phyloP scores from a whole-genome alignment of 1,284 basidiomycete species.

The Microbotryomycetes sp. region DNA sequence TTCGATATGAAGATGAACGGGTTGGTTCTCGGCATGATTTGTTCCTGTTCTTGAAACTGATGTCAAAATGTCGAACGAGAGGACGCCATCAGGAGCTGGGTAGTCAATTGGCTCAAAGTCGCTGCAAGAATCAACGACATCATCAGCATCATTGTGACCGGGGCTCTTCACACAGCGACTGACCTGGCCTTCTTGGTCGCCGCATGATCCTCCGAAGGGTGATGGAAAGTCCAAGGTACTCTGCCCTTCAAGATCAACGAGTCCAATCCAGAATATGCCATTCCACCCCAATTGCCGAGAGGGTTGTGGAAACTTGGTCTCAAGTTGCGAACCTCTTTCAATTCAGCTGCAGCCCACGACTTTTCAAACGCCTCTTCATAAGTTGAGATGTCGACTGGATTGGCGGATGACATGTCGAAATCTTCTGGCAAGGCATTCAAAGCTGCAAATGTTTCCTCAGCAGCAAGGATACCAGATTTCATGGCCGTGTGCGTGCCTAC shows the following conservation, averaged over 20 bases:
- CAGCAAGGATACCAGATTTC: slow-evolving; percentile 97
- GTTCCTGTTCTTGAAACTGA: slow-evolving; percentile 87
- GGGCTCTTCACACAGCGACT: slow-evolving; percentile 12
- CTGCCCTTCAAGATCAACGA: slow-evolving; percentile 76
- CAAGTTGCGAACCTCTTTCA: slow-evolving; percentile 87
- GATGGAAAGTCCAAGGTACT: slow-evolving; percentile 86
- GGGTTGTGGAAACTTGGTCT: slow-evolving; percentile 83
- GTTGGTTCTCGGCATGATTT: slow-evolving; percentile 95
- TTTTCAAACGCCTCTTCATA: slow-evolving; percentile 69
- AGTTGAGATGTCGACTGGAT: slow-evolving; percentile 60
- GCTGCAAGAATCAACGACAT: slow-evolving; percentile 35
- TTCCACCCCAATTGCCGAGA: slow-evolving; percentile 80
- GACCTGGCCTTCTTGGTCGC: slow-evolving; percentile 62
- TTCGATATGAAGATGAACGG: slow-evolving; percentile 65
- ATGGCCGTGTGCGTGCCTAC: slow-evolving; percentile 94
- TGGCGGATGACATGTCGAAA: slow-evolving; percentile 17
- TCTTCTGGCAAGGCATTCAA: slow-evolving; percentile 45
- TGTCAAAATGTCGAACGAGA: slow-evolving; percentile 91
- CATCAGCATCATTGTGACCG: background rate
- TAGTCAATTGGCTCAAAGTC: slow-evolving; percentile 79
- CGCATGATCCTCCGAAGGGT: slow-evolving; percentile 60
- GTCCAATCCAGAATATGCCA: slow-evolving; percentile 86
- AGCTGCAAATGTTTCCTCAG: slow-evolving; percentile 73
- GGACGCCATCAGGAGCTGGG: slow-evolving; percentile 79
- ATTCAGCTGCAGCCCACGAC: slow-evolving; percentile 83